Conservation (phyloP, 768 basidiomycete species). For the Nidularia pulvinata region DNA sequence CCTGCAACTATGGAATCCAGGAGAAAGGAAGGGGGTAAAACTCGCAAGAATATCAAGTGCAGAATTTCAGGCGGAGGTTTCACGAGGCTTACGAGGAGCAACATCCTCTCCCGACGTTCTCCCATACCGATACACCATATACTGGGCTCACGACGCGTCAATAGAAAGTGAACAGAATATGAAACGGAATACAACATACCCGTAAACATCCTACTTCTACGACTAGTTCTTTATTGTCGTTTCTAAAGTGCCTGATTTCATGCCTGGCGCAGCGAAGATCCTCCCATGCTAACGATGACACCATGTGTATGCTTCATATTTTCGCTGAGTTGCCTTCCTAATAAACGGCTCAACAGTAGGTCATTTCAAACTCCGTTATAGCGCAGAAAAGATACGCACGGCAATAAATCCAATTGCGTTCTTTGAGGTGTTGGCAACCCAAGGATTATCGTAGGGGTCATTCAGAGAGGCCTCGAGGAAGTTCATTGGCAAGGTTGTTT, state of each 20-base stretch:
- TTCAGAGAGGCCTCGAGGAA: too few relatives aligned
- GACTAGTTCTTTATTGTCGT: neutral
- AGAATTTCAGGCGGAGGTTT: conserved; percentile 3
- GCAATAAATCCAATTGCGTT: too few relatives aligned
- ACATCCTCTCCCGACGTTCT: neutral
- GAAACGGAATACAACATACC: neutral
- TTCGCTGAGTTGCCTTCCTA: too few relatives aligned
- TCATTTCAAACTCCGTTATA: too few relatives aligned
- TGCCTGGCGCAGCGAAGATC: neutral
- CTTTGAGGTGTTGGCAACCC: too few relatives aligned
- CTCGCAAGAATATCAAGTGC: conserved; percentile 1
- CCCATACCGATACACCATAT: neutral
- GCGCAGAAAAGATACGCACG: too few relatives aligned
- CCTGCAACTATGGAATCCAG: conserved; percentile 1
- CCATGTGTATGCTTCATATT: too few relatives aligned
- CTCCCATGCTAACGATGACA: neutral
- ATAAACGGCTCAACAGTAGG: too few relatives aligned
- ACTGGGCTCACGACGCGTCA: too few relatives aligned
- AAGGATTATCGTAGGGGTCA: too few relatives aligned
- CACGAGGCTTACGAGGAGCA: neutral
- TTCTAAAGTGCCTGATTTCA: neutral
- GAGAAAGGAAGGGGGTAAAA: conserved; percentile 1
- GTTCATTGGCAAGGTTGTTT: too few relatives aligned
- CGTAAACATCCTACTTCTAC: neutral
- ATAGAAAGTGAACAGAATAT: neutral